Base-by-base conservation (phyloP, 495 filamentous ascomycete species). In the Platismatia glauca region DNA sequence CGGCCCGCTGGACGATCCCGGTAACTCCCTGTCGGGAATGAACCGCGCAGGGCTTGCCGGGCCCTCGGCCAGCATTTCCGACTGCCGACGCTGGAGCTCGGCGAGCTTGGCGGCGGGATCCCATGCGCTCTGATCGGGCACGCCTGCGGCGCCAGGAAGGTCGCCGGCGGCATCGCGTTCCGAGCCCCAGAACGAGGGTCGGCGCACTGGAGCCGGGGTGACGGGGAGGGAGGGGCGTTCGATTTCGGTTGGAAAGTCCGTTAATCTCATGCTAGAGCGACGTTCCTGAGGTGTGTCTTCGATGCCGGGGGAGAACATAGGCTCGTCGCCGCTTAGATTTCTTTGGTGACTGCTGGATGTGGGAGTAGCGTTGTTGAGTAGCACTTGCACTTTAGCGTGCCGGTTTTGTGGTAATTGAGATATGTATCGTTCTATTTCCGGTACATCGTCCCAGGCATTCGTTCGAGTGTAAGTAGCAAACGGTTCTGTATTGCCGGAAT, bases 201-300 rank as follows among this genome's bases (percentile, higher is more conserved):
- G 75, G 35, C 83, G 78, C 62, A 89, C 81, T 5, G 91, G 89
- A 2, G 89, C 89, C 3, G 91, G 91, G 16, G 91, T 96, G 33
- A 96, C 91, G 22, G 91, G 90, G n/a, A 96, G 80, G 68, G 88
- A 91, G 48, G 91, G 91, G 22, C 91, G 82, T 72, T 96, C 91
- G 63, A 82, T 73, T 71, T 87, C 89, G 66, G 82, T 87, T 4
- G 91, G 91, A 75, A 96, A 96, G 74, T 95, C 89, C 33, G 90
- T 95, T 29, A 95, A 74, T 64, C 77, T 86, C 62, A 83, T 81
- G 70, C 81, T 83, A 59, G 78, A 77, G 39, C 78, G 71, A 60
- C 76, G 75, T 44, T 44, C 69, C 52, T 52, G 61, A 66, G 59
- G 41, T 41, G 48, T 56, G 34, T 37, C 34, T 66, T 65, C 64